These are phyloP conservation scores for Zizania palustris DNA, from an alignment of 202 grass and related monocot genomes.

Conservation along the genomic window DNA sequence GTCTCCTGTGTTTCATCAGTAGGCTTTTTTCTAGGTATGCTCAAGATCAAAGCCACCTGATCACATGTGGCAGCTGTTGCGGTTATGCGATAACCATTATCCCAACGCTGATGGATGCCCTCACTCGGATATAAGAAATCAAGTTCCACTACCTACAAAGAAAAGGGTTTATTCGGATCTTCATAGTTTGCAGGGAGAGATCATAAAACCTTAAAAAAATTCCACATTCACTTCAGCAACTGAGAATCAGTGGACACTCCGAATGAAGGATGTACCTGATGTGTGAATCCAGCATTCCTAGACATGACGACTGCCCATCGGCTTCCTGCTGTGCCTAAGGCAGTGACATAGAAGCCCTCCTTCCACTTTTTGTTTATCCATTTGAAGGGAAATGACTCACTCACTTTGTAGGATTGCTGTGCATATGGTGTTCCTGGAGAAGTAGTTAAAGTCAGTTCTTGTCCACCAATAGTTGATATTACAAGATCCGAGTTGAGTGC, in stretches of 20 bases:
- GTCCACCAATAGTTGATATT: constrained; percentile 28
- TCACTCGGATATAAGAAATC: constrained; percentile 98
- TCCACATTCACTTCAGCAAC: not conserved
- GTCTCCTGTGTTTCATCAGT: constrained; percentile 95
- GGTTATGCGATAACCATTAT: constrained; percentile 86
- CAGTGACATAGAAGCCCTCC: constrained; percentile 95
- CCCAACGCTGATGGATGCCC: constrained; percentile 94
- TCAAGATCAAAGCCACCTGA: constrained; percentile 88
- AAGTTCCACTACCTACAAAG: constrained; percentile 83
- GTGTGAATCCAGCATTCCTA: constrained; percentile 83
- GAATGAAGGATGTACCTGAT: constrained; percentile 62
- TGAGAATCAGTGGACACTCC: not conserved
- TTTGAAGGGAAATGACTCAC: constrained; percentile 95
- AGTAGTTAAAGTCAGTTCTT: constrained; percentile 43
- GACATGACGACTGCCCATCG: constrained; percentile 94
- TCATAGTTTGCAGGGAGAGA: not conserved
- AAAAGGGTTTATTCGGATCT: too few relatives aligned
- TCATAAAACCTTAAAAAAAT: constrained; percentile 7
- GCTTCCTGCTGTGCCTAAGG: constrained; percentile 89
- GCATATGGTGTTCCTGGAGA: constrained; percentile 78
- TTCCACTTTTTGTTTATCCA: constrained; percentile 99
- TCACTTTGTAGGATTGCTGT: constrained; percentile 97
- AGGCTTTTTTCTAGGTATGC: constrained; percentile 79
- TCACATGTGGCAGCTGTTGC: constrained; percentile 90
- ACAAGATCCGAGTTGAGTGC: constrained; percentile 25